Percentiles rank a stretch among this genome's conserved stretches.
These are phyloP conservation scores for Dalbergia oliveri DNA, from an alignment of 306 rosid genomes.

Conservation along the genomic window DNA sequence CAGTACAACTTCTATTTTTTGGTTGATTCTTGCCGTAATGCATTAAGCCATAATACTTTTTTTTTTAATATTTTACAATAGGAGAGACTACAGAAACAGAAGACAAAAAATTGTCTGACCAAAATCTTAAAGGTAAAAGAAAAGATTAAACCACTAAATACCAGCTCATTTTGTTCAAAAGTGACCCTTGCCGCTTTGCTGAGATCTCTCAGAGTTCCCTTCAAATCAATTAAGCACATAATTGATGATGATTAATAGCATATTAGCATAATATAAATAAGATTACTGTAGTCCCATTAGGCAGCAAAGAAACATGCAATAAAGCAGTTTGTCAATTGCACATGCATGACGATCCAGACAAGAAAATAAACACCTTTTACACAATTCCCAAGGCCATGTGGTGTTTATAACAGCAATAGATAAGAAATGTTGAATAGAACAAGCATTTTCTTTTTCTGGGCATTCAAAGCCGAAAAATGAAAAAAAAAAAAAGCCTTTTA, in stretches of 20 bases:
- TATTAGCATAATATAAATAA: slow-evolving; percentile 30
- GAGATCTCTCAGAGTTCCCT: slow-evolving; percentile 88
- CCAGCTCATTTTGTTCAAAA: slow-evolving; percentile 65
- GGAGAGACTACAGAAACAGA: neutral
- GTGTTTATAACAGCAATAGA: neutral
- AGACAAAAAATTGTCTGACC: neutral
- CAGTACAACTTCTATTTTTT: too few species aligned
- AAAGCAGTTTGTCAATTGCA: neutral
- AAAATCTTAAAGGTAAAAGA: neutral
- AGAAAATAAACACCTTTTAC: slow-evolving; percentile 10
- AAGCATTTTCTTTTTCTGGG: slow-evolving; percentile 24
- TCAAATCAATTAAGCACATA: slow-evolving; percentile 43
- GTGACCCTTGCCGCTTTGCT: slow-evolving; percentile 67
- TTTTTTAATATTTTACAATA: too few species aligned
- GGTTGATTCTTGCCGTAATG: too few species aligned
- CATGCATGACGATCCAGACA: slow-evolving; percentile 12
- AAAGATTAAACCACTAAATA: neutral
- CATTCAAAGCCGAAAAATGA: neutral
- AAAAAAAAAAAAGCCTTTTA: neutral
- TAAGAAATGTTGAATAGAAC: slow-evolving; percentile 5
- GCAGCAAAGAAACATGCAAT: slow-evolving; percentile 38
- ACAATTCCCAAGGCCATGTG: slow-evolving; percentile 4
- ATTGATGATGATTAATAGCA: slow-evolving; percentile 41
- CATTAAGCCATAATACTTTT: too few species aligned
- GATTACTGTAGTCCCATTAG: neutral